phyloP scores from a whole-genome alignment of 176 grass and related monocot genomes.

The Ensete glaucum region DNA sequence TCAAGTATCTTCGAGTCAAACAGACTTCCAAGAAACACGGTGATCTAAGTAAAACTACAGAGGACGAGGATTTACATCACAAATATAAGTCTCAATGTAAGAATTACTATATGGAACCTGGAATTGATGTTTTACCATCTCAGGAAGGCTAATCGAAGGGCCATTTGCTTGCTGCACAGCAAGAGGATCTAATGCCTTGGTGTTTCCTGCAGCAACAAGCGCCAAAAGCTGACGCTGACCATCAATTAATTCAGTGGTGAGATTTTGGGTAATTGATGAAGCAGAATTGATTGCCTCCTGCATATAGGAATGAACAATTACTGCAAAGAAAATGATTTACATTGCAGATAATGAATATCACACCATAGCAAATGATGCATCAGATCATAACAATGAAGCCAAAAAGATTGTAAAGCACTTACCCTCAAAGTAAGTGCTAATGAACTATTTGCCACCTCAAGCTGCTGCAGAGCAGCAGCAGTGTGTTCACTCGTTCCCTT shows the following conservation, averaged over 20 bases:
- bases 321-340: not conserved
- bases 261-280: slow-evolving; percentile 56
- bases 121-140: slow-evolving; percentile 33
- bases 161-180: slow-evolving; percentile 47
- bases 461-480: slow-evolving; percentile 55
- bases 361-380: not conserved
- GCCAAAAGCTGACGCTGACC: slow-evolving; percentile 70
- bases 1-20: not conserved
- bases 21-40: not conserved
- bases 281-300: slow-evolving; percentile 80
- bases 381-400: not conserved
- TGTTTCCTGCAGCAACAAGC: slow-evolving; percentile 41
- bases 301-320: slow-evolving; percentile 19
- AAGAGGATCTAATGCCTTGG: slow-evolving; percentile 30
- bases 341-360: not conserved
- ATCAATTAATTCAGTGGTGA: slow-evolving; percentile 76
- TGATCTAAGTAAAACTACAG: not conserved
- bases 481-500: slow-evolving; percentile 82
- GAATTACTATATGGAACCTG: not conserved
- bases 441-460: slow-evolving; percentile 55
- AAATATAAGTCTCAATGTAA: not conserved
- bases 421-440: slow-evolving; percentile 74
- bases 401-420: slow-evolving; percentile 2
- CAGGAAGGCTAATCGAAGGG: slow-evolving; percentile 36
- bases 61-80: not conserved